Conservation (phyloP, 768 basidiomycete genomes). For the Psilocybe sp. region DNA sequence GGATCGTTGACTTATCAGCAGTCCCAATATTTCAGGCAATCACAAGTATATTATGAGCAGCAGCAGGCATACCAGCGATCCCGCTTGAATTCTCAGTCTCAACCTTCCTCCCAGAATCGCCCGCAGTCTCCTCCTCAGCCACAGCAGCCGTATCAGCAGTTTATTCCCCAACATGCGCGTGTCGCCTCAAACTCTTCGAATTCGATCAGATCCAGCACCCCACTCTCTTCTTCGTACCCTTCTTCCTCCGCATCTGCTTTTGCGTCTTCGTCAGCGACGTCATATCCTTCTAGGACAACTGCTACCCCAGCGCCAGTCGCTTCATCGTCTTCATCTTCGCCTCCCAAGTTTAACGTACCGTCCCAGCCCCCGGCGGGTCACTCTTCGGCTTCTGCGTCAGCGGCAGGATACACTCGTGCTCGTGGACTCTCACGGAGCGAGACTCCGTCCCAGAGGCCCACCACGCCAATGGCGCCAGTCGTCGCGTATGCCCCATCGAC, state of each 20-base stretch:
- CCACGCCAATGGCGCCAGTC: not conserved
- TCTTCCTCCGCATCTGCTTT: constrained; percentile 7
- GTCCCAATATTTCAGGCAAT: too few species aligned
- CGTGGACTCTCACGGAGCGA: too few species aligned
- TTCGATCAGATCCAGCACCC: constrained; percentile 11
- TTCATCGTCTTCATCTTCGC: constrained; percentile 8
- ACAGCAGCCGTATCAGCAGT: not conserved
- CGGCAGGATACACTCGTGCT: not conserved
- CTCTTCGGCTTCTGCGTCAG: constrained; percentile 10
- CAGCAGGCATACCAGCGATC: too few species aligned
- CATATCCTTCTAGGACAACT: constrained; percentile 3
- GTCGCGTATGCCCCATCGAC: not conserved
- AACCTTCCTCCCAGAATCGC: too few species aligned
- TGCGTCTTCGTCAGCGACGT: constrained; percentile 5
- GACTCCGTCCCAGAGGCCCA: too few species aligned
- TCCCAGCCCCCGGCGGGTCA: constrained; percentile 14
- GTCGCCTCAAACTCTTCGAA: constrained; percentile 18
- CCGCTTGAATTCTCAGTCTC: too few species aligned
- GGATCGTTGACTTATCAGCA: too few species aligned
- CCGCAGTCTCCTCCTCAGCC: too few species aligned
- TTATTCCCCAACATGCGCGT: not conserved
- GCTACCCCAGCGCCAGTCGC: constrained; percentile 3
- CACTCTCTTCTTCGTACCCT: constrained; percentile 3
- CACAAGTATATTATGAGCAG: too few species aligned
- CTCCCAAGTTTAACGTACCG: constrained; percentile 10